These are phyloP conservation scores for Ramichloridium luteum DNA, from an alignment of 2,329 filamentous ascomycete genomes.

Conservation along the genomic window DNA sequence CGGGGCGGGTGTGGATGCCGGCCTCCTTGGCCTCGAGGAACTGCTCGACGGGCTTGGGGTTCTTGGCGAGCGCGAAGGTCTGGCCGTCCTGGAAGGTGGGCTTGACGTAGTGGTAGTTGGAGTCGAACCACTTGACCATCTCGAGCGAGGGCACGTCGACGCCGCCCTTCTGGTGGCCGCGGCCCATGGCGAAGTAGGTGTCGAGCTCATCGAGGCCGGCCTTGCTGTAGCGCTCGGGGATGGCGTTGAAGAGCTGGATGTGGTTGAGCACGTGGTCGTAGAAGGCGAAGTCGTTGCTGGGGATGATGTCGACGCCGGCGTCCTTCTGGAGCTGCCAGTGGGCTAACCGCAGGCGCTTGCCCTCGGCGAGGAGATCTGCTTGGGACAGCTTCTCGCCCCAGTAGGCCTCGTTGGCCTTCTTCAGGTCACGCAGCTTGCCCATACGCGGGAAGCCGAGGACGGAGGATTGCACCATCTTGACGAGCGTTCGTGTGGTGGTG, in stretches of 20 bases:
- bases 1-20: constrained; percentile 82
- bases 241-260: constrained; percentile 92
- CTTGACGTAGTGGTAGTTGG: constrained; percentile 99
- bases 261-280: constrained; percentile 97
- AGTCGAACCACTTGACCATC: constrained; percentile 99
- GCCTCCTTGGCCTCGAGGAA: constrained; percentile 98
- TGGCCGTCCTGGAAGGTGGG: constrained; percentile 95
- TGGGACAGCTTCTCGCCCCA: constrained; percentile 93
- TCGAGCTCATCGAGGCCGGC: constrained; percentile 79
- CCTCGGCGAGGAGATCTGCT: constrained; percentile 81
- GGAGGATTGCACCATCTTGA: constrained; percentile 44
- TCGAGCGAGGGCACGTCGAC: constrained; percentile 78
- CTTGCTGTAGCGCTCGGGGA: constrained; percentile 87
- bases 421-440: constrained; percentile 96
- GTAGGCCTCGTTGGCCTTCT: constrained; percentile 98
- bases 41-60: constrained; percentile 87
- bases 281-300: constrained; percentile 98
- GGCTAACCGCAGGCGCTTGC: constrained; percentile 87
- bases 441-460: constrained; percentile 98
- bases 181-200: constrained; percentile 99
- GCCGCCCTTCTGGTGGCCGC: constrained; percentile 90
- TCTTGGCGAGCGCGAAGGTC: constrained; percentile 75
- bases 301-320: constrained; percentile 92
- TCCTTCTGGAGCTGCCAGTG: constrained; percentile 99
- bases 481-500: constrained; percentile 9